These are phyloP conservation scores for Pezicula radicicola DNA, from an alignment of 2,329 filamentous ascomycete species.

Conservation along the genomic window DNA sequence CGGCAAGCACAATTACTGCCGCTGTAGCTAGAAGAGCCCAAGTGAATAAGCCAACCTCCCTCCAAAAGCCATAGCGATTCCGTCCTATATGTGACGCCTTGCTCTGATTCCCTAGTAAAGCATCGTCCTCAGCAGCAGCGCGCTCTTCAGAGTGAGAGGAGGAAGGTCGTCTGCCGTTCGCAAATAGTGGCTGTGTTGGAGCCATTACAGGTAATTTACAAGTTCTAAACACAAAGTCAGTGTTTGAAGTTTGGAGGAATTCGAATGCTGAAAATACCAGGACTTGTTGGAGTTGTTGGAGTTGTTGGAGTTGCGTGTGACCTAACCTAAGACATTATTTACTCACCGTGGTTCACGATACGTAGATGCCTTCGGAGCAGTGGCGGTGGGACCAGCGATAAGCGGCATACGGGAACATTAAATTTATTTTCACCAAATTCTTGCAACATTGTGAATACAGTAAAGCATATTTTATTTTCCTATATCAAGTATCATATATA, in stretches of 20 bases:
- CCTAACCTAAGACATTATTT: slow-evolving; percentile 5
- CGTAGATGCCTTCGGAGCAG: too few species aligned
- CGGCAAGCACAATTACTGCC: slow-evolving; percentile 74
- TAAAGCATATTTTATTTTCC: too few species aligned
- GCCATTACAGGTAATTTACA: slow-evolving; percentile 8
- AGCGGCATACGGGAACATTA: too few species aligned
- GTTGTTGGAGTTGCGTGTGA: too few species aligned
- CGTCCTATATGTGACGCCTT: slow-evolving; percentile 19
- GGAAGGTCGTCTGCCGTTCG: slow-evolving; percentile 41
- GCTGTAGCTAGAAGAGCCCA: slow-evolving; percentile 84
- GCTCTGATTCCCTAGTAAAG: slow-evolving; percentile 28
- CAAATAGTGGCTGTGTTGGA: slow-evolving; percentile 25
- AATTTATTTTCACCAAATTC: too few species aligned
- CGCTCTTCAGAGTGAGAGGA: slow-evolving; percentile 53
- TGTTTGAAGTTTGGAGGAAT: neutral
- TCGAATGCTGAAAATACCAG: neutral
- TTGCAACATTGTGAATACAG: too few species aligned
- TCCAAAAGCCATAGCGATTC: slow-evolving; percentile 55
- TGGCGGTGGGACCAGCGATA: too few species aligned
- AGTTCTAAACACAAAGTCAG: too few species aligned
- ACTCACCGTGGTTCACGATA: neutral
- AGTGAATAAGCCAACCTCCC: slow-evolving; percentile 72
- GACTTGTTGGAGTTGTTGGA: too few species aligned
- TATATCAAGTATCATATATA: too few species aligned
- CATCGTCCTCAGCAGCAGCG: slow-evolving; percentile 43